Evolutionary conservation across 441 rosid genomes (phyloP).

Genomic region (Gossypium schwendimanii): DNA sequence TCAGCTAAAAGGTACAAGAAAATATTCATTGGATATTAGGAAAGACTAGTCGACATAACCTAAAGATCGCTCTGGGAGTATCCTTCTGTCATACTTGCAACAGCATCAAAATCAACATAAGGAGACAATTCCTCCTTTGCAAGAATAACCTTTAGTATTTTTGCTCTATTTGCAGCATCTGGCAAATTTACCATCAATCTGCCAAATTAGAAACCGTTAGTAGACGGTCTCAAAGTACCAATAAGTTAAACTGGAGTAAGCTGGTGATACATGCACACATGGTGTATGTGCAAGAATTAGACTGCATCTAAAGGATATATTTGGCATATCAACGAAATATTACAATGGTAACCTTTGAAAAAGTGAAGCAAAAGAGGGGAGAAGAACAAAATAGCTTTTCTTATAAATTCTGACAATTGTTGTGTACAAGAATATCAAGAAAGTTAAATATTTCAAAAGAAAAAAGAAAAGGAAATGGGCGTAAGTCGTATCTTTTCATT

Average conservation of each 20-base stretch:
- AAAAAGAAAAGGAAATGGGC: background rate
- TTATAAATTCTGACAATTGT: background rate
- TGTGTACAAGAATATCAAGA: background rate
- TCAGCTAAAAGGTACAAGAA: background rate
- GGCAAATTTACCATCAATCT: slow-evolving; percentile 90
- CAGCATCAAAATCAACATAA: slow-evolving; percentile 62
- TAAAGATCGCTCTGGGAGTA: slow-evolving; percentile 88
- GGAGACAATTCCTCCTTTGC: slow-evolving; percentile 75
- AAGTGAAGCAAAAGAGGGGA: background rate
- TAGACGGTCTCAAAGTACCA: background rate
- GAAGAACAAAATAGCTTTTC: background rate
- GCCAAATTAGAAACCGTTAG: slow-evolving; percentile 9
- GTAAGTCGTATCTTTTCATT: background rate
- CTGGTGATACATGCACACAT: background rate
- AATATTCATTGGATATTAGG: background rate
- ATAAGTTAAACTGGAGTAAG: background rate
- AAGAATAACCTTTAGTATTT: slow-evolving; percentile 71
- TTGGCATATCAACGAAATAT: background rate
- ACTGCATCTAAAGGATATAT: slow-evolving; percentile 1
- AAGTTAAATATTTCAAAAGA: background rate
- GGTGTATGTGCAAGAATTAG: background rate
- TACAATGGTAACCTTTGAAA: background rate
- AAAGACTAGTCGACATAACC: slow-evolving; percentile 36
- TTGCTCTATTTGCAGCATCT: slow-evolving; percentile 75
- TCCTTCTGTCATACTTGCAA: slow-evolving; percentile 74